These are phyloP conservation scores for Pestalotiopsis sp. DNA, from an alignment of 2,329 filamentous ascomycete genomes.

Conservation along the genomic window DNA sequence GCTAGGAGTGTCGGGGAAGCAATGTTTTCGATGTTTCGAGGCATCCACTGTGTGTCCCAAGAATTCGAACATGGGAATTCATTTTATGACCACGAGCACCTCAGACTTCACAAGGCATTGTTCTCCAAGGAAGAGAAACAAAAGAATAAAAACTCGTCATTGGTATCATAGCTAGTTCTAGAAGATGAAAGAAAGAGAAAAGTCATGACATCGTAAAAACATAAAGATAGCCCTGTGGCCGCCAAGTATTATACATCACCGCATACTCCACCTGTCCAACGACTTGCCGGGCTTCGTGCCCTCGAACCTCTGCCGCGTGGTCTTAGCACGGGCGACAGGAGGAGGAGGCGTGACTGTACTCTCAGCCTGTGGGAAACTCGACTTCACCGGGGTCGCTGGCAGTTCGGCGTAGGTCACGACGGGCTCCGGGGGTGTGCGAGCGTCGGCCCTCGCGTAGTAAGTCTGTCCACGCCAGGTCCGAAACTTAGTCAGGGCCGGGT, in stretches of 20 bases:
- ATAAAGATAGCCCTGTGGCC: background rate
- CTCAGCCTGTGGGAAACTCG: background rate
- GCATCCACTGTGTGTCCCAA: no score
- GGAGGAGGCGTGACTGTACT: background rate
- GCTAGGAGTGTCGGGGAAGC: no score
- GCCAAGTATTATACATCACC: background rate
- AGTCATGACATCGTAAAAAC: background rate
- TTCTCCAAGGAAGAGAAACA: no score
- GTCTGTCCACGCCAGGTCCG: constrained; percentile 1
- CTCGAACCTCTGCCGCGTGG: background rate
- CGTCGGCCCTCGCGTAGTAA: background rate
- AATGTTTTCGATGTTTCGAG: no score
- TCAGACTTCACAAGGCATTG: no score
- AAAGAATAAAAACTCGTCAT: no score
- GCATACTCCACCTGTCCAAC: background rate
- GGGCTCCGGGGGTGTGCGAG: background rate
- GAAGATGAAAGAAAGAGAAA: background rate
- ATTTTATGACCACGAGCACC: no score
- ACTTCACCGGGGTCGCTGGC: constrained; percentile 13
- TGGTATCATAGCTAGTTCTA: background rate
- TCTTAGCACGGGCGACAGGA: background rate
- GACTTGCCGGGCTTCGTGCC: background rate
- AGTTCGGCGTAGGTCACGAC: constrained; percentile 5
- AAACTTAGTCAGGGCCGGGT: constrained; percentile 2
- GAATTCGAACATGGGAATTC: no score